phyloP scores from a whole-genome alignment of 768 basidiomycete species.

The Termitomyces sp. region DNA sequence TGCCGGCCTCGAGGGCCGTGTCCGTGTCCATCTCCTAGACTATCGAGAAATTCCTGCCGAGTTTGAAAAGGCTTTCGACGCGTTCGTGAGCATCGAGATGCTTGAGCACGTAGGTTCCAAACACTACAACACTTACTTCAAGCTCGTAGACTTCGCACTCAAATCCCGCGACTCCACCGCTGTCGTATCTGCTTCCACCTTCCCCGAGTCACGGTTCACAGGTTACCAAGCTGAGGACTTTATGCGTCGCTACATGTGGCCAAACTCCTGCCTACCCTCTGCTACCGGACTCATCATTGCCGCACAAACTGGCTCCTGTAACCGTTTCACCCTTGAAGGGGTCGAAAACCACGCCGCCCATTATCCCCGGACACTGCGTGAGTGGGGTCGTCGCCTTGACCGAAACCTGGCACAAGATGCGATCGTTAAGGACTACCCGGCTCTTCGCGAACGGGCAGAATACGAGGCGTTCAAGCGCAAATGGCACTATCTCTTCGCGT shows the following conservation, averaged over 20 bases:
- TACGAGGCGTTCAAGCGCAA: slow-evolving; percentile 74
- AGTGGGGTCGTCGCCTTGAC: slow-evolving; percentile 81
- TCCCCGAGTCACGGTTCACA: slow-evolving; percentile 65
- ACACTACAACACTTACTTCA: slow-evolving; percentile 68
- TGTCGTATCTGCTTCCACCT: slow-evolving; percentile 66
- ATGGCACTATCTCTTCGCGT: slow-evolving; percentile 82
- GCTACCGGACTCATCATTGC: slow-evolving; percentile 76
- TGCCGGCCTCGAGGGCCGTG: slow-evolving; percentile 62
- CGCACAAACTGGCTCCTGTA: slow-evolving; percentile 63
- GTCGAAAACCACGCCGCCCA: slow-evolving; percentile 85
- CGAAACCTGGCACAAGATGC: slow-evolving; percentile 55
- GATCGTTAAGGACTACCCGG: slow-evolving; percentile 55
- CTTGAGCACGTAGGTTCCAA: slow-evolving; percentile 62
- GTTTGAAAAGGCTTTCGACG: slow-evolving; percentile 78
- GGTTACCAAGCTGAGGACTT: slow-evolving; percentile 80
- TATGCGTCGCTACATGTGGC: slow-evolving; percentile 88
- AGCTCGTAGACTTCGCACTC: slow-evolving; percentile 72
- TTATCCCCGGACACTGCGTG: slow-evolving; percentile 89
- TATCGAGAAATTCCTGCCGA: slow-evolving; percentile 83
- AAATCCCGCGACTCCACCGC: slow-evolving; percentile 63
- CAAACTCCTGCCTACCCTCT: slow-evolving; percentile 82
- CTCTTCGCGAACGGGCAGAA: slow-evolving; percentile 47
- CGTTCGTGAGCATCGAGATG: slow-evolving; percentile 79
- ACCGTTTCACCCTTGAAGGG: slow-evolving; percentile 75
- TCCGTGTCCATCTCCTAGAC: slow-evolving; percentile 87